These are phyloP conservation scores for Krasilnikovozyma curviuscula DNA, from an alignment of 768 basidiomycete genomes.

Conservation along the genomic window DNA sequence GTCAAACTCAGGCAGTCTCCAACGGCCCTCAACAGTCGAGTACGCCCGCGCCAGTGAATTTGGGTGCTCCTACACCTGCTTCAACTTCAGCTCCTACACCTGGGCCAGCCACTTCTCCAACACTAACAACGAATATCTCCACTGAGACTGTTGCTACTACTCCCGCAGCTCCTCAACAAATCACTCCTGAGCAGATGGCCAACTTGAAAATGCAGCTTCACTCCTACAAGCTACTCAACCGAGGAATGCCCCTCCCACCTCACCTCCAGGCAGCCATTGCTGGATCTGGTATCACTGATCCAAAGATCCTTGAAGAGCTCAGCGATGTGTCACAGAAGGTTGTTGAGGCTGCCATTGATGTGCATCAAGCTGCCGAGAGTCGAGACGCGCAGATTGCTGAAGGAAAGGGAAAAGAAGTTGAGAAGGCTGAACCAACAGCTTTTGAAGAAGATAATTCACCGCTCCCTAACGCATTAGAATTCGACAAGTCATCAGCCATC, in stretches of 20 bases:
- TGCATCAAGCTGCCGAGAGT: constrained; percentile 35
- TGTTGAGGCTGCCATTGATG: constrained; percentile 55
- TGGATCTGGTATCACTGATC: constrained; percentile 17
- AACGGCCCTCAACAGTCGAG: background rate
- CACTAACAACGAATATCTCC: background rate
- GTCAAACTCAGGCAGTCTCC: background rate
- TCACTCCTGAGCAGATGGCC: constrained; percentile 24
- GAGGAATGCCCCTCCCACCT: constrained; percentile 30
- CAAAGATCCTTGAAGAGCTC: constrained; percentile 28
- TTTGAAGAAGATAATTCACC: constrained; percentile 34
- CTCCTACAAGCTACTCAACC: constrained; percentile 21
- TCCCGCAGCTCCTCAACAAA: background rate
- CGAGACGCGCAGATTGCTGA: constrained; percentile 26
- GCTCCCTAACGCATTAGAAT: constrained; percentile 35
- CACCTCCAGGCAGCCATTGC: constrained; percentile 45
- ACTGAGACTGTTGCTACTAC: background rate
- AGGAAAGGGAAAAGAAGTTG: constrained; percentile 35
- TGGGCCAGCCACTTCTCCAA: background rate
- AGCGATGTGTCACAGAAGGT: constrained; percentile 37
- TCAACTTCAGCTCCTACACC: background rate
- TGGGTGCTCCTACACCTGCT: background rate
- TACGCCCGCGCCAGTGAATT: background rate
- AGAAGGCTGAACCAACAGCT: constrained; percentile 26
- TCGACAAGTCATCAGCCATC: constrained; percentile 56
- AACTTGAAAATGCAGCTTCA: constrained; percentile 25